A percentile compares a stretch with the other conserved stretches of the same genome.
Evolutionary conservation across 371 early-diverging fungal genomes (phyloP).

Genomic region (Mortierella sp.): DNA sequence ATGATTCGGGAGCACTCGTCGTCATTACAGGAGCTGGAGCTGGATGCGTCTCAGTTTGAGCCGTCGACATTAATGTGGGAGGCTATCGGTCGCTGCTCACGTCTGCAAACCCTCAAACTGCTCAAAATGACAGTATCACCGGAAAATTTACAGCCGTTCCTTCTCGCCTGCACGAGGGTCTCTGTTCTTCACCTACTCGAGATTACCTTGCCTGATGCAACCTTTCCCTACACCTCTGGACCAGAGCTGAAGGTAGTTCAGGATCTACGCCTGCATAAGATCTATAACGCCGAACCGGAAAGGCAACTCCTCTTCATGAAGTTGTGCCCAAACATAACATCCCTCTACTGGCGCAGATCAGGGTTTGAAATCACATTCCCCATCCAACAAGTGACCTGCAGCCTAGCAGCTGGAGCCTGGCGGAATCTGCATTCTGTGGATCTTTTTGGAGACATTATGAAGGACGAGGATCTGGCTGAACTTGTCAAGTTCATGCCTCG

Average conservation of each 20-base stretch:
- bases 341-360: neutral
- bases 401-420: neutral
- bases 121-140: neutral
- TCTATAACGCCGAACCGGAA: neutral
- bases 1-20: slow-evolving; percentile 2
- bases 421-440: neutral
- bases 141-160: neutral
- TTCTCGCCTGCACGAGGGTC: neutral
- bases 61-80: neutral
- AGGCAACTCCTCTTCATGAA: neutral
- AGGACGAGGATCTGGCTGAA: neutral
- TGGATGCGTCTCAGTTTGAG: neutral
- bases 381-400: neutral
- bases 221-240: neutral
- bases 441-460: neutral
- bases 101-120: neutral
- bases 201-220: neutral
- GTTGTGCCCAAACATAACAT: neutral
- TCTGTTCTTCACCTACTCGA: neutral
- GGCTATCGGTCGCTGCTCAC: neutral
- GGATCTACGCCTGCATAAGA: neutral
- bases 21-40: neutral
- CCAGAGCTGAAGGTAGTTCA: neutral
- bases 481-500: neutral
- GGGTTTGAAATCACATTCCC: neutral